Percentiles rank a stretch among this genome's conserved stretches.
These are phyloP conservation scores for Saitozyma sp. DNA, from an alignment of 768 basidiomycete species.

Conservation along the genomic window DNA sequence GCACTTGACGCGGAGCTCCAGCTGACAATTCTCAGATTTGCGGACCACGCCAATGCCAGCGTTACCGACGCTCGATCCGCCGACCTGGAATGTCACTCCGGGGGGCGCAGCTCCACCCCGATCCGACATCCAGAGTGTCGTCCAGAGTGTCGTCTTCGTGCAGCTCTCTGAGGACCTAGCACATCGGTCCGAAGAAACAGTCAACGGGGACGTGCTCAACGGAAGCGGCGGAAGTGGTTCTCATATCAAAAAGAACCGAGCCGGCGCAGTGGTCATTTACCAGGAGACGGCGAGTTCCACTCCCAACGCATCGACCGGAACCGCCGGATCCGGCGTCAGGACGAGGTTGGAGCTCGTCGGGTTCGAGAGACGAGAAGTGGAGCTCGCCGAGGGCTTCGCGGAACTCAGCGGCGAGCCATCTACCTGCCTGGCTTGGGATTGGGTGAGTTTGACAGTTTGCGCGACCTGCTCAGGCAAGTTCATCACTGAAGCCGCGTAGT, in stretches of 20 bases:
- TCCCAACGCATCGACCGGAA: background rate
- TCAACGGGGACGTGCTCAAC: background rate
- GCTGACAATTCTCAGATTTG: constrained; percentile 12
- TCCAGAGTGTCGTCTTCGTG: constrained; percentile 27
- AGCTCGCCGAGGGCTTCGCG: constrained; percentile 31
- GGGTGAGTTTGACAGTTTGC: constrained; percentile 24
- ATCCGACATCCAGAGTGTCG: background rate
- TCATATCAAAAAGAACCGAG: constrained; percentile 2
- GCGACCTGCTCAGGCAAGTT: background rate
- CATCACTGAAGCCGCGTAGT: background rate
- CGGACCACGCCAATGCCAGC: constrained; percentile 28
- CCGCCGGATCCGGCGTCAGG: background rate
- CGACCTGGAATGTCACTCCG: background rate
- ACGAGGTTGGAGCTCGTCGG: constrained; percentile 9
- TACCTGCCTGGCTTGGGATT: constrained; percentile 24
- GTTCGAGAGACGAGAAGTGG: constrained; percentile 25
- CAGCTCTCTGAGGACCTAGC: background rate
- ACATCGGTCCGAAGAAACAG: background rate
- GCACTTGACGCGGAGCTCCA: background rate
- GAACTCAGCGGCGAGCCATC: constrained; percentile 13
- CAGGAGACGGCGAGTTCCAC: constrained; percentile 18
- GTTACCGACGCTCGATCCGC: constrained; percentile 11
- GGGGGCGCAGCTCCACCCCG: background rate
- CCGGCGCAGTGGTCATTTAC: constrained; percentile 21
- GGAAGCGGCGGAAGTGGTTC: background rate